A percentile compares a stretch with the other conserved stretches of the same genome.
These are phyloP conservation scores for Termitomyces bulborhizus DNA, from an alignment of 768 basidiomycete species.

Conservation along the genomic window DNA sequence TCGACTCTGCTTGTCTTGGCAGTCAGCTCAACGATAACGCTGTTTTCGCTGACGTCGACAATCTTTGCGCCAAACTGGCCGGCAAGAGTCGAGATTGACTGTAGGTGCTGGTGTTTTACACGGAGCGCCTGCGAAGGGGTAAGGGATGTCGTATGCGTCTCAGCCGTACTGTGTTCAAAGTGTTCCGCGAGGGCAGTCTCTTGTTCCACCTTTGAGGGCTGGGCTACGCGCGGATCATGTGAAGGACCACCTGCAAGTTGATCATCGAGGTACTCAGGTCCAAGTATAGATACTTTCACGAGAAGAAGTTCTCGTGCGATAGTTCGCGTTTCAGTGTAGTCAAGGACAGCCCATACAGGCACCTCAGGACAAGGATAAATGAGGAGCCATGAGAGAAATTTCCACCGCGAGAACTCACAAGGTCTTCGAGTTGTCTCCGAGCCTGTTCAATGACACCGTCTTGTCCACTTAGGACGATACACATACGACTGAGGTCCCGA, in stretches of 20 bases:
- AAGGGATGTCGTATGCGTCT: constrained; percentile 32
- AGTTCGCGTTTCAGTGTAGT: constrained; percentile 89
- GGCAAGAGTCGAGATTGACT: constrained; percentile 80
- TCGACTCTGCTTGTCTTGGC: constrained; percentile 90
- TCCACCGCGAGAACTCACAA: constrained; percentile 48
- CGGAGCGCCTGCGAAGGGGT: constrained; percentile 85
- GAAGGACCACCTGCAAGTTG: constrained; percentile 84
- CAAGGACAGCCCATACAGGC: constrained; percentile 98
- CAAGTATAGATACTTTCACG: constrained; percentile 94
- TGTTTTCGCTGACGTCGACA: constrained; percentile 93
- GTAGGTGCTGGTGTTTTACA: constrained; percentile 82
- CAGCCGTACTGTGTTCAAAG: constrained; percentile 59
- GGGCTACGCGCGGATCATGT: constrained; percentile 56
- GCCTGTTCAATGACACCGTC: constrained; percentile 98
- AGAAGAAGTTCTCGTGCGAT: constrained; percentile 93
- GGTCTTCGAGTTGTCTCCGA: constrained; percentile 89
- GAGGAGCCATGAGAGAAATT: not conserved
- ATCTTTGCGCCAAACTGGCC: constrained; percentile 88
- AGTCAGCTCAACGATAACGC: constrained; percentile 90
- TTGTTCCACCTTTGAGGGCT: constrained; percentile 54
- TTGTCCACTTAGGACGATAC: constrained; percentile 93
- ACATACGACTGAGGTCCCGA: constrained; percentile 95
- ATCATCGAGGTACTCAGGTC: constrained; percentile 93
- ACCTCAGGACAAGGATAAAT: constrained; percentile 48
- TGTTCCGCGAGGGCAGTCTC: constrained; percentile 71